Evolutionary conservation across 441 rosid genomes (phyloP).

Genomic region (Pelargonium citronellum): DNA sequence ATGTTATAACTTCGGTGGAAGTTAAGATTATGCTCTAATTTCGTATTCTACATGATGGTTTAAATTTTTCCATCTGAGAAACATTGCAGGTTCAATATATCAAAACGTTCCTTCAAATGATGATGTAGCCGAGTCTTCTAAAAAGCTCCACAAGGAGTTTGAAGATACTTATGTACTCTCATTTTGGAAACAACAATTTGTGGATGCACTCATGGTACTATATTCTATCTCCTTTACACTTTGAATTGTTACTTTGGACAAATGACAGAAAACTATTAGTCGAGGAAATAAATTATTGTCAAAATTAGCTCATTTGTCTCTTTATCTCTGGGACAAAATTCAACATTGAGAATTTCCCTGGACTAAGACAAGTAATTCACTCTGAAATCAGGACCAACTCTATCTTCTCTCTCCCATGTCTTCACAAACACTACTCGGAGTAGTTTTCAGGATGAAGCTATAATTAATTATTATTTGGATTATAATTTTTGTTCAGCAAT

Average conservation of each 20-base stretch:
- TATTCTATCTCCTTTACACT: constrained; percentile 3
- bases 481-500: no score
- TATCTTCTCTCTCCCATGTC: not conserved
- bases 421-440: not conserved
- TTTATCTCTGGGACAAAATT: not conserved
- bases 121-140: constrained; percentile 37
- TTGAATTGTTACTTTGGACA: constrained; percentile 11
- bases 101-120: constrained; percentile 42
- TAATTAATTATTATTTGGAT: no score
- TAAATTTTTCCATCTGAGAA: constrained; percentile 13
- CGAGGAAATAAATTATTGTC: not conserved
- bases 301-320: not conserved
- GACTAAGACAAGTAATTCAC: no score
- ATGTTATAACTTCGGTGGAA: not conserved
- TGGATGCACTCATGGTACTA: constrained; percentile 57
- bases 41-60: constrained; percentile 13
- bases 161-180: constrained; percentile 29
- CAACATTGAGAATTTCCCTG: not conserved
- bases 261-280: constrained; percentile 16
- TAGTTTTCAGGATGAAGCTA: not conserved
- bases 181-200: constrained; percentile 73
- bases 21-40: not conserved
- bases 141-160: constrained; percentile 25
- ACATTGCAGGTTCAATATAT: constrained; percentile 39
- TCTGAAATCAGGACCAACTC: no score